phyloP scores from a whole-genome alignment of 805 yeast species.

The Starmerella bombi region DNA sequence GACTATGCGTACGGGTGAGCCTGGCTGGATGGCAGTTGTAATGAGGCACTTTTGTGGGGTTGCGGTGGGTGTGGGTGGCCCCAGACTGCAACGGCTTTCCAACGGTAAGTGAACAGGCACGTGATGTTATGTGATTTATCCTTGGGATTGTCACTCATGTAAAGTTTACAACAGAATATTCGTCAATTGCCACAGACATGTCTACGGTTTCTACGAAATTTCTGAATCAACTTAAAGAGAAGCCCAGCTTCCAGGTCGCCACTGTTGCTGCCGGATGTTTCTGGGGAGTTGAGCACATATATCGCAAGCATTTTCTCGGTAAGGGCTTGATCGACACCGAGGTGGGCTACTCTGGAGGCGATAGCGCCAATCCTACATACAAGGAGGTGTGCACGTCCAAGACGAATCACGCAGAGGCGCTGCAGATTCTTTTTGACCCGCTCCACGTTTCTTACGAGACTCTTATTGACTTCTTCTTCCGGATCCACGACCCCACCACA shows the following conservation, averaged over 20 bases:
- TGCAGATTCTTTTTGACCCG: conserved; percentile 78
- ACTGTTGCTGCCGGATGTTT: conserved; percentile 51
- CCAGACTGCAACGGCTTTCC: too few species aligned
- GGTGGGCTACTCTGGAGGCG: conserved; percentile 89
- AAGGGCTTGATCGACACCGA: conserved; percentile 59
- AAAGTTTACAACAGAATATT: too few species aligned
- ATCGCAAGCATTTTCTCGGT: conserved; percentile 48
- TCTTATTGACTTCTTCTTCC: conserved; percentile 69
- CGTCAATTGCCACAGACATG: background rate
- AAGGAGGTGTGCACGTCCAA: conserved; percentile 59
- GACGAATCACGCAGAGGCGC: conserved; percentile 72
- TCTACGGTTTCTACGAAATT: conserved; percentile 7
- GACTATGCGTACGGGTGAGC: too few species aligned
- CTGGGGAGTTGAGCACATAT: conserved; percentile 60
- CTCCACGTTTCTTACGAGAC: conserved; percentile 42
- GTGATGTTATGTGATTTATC: background rate
- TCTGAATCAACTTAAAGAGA: conserved; percentile 1
- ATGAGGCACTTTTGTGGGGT: too few species aligned
- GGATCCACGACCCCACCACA: conserved; percentile 91
- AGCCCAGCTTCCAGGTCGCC: conserved; percentile 14
- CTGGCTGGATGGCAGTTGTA: too few species aligned
- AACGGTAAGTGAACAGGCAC: too few species aligned
- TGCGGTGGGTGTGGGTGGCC: too few species aligned
- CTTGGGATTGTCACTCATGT: too few species aligned
- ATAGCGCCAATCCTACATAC: conserved; percentile 41